Evolutionary conservation across 2,329 filamentous ascomycete genomes (phyloP), one percentile per base, ranked within the genome.

Genomic region (Aspergillus persii): DNA sequence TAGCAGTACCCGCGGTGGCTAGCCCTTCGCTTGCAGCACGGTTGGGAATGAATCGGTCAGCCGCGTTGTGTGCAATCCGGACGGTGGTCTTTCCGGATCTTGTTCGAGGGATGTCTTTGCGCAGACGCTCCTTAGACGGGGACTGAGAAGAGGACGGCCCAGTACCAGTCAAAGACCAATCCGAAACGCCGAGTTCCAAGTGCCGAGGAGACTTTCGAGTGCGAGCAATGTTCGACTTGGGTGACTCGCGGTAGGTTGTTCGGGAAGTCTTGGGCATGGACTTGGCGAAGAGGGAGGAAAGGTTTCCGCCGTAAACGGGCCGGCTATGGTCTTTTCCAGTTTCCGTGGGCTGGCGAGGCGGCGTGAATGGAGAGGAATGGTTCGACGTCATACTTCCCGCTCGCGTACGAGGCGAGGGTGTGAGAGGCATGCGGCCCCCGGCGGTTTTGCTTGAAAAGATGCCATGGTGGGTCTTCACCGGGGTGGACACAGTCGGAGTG

Each of bases 41-140:
- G 82, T 96, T 97, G 67, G 95, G 94, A 67, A 99, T 98, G 81
- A 98, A 99, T 55, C 95, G 89, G 76, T 99, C 95, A 44, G 88
- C 92, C 51, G 86, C 84, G 69, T 94, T 95, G 76, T 84, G 78
- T 30, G 81, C 74, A 68, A 84, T 79, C 57, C 86, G 88, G 59
- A 93, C 76, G 1, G 90, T 92, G 12, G 90, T 94, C 85, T 96
- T 96, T 71, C 77, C 76, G 30, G 75, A 67, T 55, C 80, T 78
- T 68, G 80, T 77, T 31, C 82, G 76, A 50, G 74, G 82, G 66
- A 81, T 86, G 84, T 74, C 80, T 70, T 81, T 83, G 27, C 79
- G 83, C 74, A 70, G 82, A 68, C 74, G 77, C 72, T 89, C 88
- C 69, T 81, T 80, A 71, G 83, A 80, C 39, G 90, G 87, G 3